phyloP scores from a whole-genome alignment of 192 early-diverging fungal species.

The Rhizophagus prolifer region DNA sequence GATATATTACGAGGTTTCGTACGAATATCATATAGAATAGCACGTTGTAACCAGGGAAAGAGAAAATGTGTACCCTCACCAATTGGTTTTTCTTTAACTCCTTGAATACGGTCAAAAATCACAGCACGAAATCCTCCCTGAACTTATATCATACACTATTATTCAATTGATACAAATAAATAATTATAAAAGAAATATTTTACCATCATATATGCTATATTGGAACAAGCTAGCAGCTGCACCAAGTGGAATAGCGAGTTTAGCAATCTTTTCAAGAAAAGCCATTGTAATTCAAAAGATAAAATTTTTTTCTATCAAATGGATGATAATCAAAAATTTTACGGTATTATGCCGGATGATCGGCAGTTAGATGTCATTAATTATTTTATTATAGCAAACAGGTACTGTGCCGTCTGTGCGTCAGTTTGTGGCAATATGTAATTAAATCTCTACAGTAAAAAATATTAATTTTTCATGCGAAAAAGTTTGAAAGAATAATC shows the following conservation, averaged over 20 bases:
- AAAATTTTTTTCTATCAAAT: not conserved
- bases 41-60: constrained; percentile 94
- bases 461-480: too few relatives aligned
- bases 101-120: constrained; percentile 93
- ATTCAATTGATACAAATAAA: not conserved
- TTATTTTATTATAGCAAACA: too few relatives aligned
- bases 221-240: constrained; percentile 67
- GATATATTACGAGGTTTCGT: constrained; percentile 96
- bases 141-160: constrained; percentile 53
- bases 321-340: too few relatives aligned
- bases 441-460: too few relatives aligned
- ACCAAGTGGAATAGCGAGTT: constrained; percentile 77
- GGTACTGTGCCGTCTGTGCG: too few relatives aligned
- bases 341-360: too few relatives aligned
- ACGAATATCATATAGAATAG: constrained; percentile 89
- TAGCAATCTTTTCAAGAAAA: constrained; percentile 67
- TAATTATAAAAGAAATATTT: constrained; percentile 20
- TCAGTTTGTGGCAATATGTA: too few relatives aligned
- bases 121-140: constrained; percentile 96
- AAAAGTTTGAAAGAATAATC: too few relatives aligned
- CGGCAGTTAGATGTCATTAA: too few relatives aligned
- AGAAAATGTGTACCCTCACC: constrained; percentile 98
- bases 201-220: constrained; percentile 94
- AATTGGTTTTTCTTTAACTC: constrained; percentile 76
- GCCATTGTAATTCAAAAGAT: not conserved